phyloP scores from a whole-genome alignment of 2,329 filamentous ascomycete species.

The Zymoseptoria ardabiliae region DNA sequence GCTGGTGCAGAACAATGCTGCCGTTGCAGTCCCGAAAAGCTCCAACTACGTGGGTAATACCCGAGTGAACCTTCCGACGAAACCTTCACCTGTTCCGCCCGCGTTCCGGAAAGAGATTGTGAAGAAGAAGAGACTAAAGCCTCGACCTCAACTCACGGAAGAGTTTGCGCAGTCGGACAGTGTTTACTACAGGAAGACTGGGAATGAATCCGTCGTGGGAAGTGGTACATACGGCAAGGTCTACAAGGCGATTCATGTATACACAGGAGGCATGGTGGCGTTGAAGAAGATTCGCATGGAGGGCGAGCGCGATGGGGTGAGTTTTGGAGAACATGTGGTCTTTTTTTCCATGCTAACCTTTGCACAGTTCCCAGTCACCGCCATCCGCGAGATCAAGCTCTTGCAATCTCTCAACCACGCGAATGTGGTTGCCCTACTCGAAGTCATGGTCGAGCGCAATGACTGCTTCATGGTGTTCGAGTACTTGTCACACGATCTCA shows the following conservation, averaged over 20 bases:
- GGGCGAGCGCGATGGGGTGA: slow-evolving; percentile 71
- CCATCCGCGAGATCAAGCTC: slow-evolving; percentile 83
- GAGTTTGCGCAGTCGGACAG: slow-evolving; percentile 76
- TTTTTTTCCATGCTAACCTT: slow-evolving; percentile 21
- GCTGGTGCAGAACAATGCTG: slow-evolving; percentile 18
- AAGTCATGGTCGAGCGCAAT: slow-evolving; percentile 97
- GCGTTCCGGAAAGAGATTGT: slow-evolving; percentile 46
- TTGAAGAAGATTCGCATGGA: slow-evolving; percentile 92
- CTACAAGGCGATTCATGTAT: slow-evolving; percentile 90
- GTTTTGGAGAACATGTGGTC: slow-evolving; percentile 15
- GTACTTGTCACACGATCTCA: slow-evolving; percentile 92
- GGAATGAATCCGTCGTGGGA: slow-evolving; percentile 94
- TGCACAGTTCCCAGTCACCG: slow-evolving; percentile 71
- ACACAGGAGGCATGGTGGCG: slow-evolving; percentile 74
- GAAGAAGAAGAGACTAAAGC: slow-evolving; percentile 62
- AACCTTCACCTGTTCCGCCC: slow-evolving; percentile 15
- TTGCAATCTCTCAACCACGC: slow-evolving; percentile 76
- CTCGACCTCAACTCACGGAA: slow-evolving; percentile 60
- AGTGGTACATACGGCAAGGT: slow-evolving; percentile 95
- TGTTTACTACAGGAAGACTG: slow-evolving; percentile 89
- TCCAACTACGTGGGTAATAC: slow-evolving; percentile 29
- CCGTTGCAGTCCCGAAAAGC: slow-evolving; percentile 23
- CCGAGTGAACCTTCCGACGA: slow-evolving; percentile 14
- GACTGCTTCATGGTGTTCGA: slow-evolving; percentile 99
- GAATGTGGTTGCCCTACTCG: slow-evolving; percentile 75